Evolutionary conservation across 805 yeast genomes (phyloP).

Genomic region (Lipomyces yamadae): DNA sequence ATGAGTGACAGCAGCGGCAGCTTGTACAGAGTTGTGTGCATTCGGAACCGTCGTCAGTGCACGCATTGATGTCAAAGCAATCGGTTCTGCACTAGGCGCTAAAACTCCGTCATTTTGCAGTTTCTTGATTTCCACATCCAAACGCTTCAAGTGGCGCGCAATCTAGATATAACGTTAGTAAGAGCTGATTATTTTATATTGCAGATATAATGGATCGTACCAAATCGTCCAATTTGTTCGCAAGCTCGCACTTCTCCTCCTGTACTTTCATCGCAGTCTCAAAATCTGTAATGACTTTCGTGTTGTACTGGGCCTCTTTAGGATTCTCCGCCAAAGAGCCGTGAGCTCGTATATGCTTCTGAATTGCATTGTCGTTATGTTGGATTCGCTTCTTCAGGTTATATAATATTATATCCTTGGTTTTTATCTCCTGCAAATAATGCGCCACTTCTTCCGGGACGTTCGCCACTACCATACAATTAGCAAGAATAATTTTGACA

Average conservation of each 20-base stretch:
- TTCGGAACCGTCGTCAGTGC: constrained; percentile 7
- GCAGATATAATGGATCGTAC: constrained; percentile 15
- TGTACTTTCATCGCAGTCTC: constrained; percentile 65
- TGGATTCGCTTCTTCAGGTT: constrained; percentile 70
- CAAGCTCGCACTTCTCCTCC: constrained; percentile 73
- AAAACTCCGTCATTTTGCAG: constrained; percentile 82
- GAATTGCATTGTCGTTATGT: constrained; percentile 77
- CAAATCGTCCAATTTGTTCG: constrained; percentile 74
- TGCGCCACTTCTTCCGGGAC: constrained; percentile 86
- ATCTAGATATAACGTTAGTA: constrained; percentile 45
- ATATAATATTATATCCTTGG: constrained; percentile 66
- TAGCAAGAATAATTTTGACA: neutral
- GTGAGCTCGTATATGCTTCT: constrained; percentile 77
- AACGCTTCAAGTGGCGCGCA: constrained; percentile 70
- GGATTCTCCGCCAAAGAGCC: constrained; percentile 84
- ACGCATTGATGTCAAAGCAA: constrained; percentile 20
- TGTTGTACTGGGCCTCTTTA: constrained; percentile 69
- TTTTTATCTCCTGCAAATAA: constrained; percentile 75
- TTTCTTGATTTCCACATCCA: constrained; percentile 75
- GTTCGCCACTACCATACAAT: constrained; percentile 59
- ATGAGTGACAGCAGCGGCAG: constrained; percentile 36
- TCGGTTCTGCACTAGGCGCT: constrained; percentile 47
- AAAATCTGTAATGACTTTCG: constrained; percentile 72
- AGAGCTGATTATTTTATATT: neutral
- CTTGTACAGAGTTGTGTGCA: neutral